A percentile compares a stretch with the other conserved stretches of the same genome.
Conservation (phyloP, 331 rosid genomes). For the Telfairia occidentalis region DNA sequence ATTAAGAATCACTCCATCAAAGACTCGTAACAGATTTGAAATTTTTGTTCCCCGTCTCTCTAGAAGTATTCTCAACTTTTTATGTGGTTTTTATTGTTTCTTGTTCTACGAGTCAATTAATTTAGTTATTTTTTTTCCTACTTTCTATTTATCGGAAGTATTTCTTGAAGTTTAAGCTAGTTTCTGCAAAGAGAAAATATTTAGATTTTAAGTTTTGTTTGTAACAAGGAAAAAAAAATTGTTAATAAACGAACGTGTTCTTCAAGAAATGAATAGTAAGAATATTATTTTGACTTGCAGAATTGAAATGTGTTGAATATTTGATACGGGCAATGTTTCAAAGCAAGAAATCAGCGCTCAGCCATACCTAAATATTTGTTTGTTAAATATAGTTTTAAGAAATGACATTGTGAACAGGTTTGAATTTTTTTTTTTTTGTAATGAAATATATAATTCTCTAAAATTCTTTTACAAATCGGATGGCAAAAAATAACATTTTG, state of each 20-base stretch:
- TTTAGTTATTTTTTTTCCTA: neutral
- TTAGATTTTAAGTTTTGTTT: neutral
- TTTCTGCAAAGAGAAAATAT: neutral
- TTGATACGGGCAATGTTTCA: neutral
- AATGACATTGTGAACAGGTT: neutral
- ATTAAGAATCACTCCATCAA: neutral
- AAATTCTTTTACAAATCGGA: neutral
- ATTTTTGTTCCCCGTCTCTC: neutral
- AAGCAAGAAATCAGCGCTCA: neutral
- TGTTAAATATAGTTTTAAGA: neutral
- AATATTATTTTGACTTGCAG: neutral
- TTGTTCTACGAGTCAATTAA: neutral
- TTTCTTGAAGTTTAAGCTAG: neutral
- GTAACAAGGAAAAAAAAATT: neutral
- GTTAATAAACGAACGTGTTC: neutral
- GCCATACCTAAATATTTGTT: neutral
- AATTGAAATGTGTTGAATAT: neutral
- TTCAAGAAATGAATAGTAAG: neutral
- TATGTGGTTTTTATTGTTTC: neutral
- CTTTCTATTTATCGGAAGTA: neutral
- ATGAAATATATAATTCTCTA: neutral
- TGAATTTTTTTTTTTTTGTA: neutral
- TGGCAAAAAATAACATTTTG: neutral
- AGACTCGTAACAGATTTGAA: neutral
- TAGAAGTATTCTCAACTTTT: neutral